Evolutionary conservation across 495 filamentous ascomycete species (phyloP), one percentile per base, ranked within the genome.

Genomic region (Tuber brumale): DNA sequence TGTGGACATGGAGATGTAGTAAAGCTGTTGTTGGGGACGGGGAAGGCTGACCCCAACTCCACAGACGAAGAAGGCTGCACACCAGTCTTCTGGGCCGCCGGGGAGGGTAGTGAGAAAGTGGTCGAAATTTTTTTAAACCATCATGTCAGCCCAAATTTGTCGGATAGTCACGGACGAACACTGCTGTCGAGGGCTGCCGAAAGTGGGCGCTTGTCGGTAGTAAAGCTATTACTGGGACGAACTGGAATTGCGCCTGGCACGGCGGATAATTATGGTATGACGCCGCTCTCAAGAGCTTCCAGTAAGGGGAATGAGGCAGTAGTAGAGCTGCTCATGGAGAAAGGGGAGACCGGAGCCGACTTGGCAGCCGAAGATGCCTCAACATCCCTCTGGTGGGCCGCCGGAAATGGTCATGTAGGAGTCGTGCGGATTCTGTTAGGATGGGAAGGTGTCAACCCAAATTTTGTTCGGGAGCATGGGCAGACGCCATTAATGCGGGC

Each of bases 251-350:
- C 76, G 35, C 23, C 39, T 3, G 70, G 75, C 45, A 69, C 66
- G 16, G 51, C n/a, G 57, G 76, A 82, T 70, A 69, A 70, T 0
- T 4, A 35, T 31, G 76, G 80, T 23, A 69, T 45, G 44, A 79
- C 80, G n/a, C 76, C 80, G 37, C 76, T 82, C 7, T 80, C 76
- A 66, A 10, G 44, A 12, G 80, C 80, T 44, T 71, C 77, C 48
- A 42, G 42, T 48, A 72, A 78, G 44, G 81, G 81, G 21, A 72
- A 80, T 61, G 79, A 71, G 31, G 70, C 6, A 27, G 74, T 81
- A 18, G 79, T 84, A 7, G 41, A 72, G 69, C 3, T 82, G 41
- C 71, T 83, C 31, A 77, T 83, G 23, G 70, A 80, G 16, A 74
- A 72, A 66, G 70, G 70, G 3, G 66, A 70, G n/a, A 74, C 73